Conservation (phyloP, 1,284 basidiomycete genomes). For the Pseudozyma hubeiensis region DNA sequence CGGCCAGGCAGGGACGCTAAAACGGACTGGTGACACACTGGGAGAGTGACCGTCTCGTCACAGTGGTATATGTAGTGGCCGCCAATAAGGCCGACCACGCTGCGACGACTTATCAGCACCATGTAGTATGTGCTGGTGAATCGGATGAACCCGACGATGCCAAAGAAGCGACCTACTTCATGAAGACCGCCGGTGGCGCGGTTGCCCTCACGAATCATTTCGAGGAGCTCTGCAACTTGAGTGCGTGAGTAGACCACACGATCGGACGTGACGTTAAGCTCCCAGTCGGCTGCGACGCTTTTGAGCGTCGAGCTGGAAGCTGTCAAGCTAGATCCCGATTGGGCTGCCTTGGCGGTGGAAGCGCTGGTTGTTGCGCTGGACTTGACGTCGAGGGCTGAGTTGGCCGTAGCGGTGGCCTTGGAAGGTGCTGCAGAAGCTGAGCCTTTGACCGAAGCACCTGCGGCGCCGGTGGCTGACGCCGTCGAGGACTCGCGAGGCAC, state of each 20-base stretch:
- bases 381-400: conserved; percentile 6
- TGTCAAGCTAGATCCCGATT: neutral
- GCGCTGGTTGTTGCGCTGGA: conserved; percentile 1
- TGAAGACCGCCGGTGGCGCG: conserved; percentile 86
- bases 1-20: conserved; percentile 55
- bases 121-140: conserved; percentile 69
- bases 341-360: conserved; percentile 7
- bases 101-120: conserved; percentile 83
- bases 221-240: conserved; percentile 88
- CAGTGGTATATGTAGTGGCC: conserved; percentile 98
- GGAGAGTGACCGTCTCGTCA: conserved; percentile 87
- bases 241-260: conserved; percentile 79
- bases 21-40: conserved; percentile 69
- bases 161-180: conserved; percentile 73
- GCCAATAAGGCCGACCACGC: conserved; percentile 90
- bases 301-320: neutral
- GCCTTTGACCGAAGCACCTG: conserved; percentile 7
- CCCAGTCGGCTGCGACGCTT: conserved; percentile 38
- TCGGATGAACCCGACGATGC: conserved; percentile 73
- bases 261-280: conserved; percentile 63
- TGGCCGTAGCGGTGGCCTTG: conserved; percentile 1
- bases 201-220: conserved; percentile 95
- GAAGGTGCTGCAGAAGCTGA: neutral
- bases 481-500: conserved; percentile 13
- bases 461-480: neutral